Evolutionary conservation across 2,329 filamentous ascomycete species (phyloP).

Genomic region (Ceratocystis colombiana): DNA sequence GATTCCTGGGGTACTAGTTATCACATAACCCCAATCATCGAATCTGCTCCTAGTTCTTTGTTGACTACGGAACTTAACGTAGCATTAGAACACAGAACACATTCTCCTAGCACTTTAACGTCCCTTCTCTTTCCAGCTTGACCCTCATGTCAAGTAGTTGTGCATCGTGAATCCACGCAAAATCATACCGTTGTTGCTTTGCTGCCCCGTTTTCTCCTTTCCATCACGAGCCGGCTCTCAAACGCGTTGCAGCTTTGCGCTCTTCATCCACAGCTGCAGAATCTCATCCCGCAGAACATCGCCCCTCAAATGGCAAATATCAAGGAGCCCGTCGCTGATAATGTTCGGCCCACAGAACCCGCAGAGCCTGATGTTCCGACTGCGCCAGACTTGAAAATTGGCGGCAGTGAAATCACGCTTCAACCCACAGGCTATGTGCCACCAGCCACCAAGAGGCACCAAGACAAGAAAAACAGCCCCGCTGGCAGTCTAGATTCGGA

Average conservation of each 20-base stretch:
- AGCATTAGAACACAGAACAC: too few relatives aligned
- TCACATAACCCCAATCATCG: too few relatives aligned
- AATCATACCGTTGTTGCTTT: neutral
- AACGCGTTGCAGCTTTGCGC: neutral
- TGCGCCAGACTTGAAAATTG: slow-evolving; percentile 66
- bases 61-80: too few relatives aligned
- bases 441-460: slow-evolving; percentile 32
- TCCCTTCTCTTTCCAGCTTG: too few relatives aligned
- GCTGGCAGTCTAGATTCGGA: slow-evolving; percentile 34
- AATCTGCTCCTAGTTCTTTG: too few relatives aligned
- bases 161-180: too few relatives aligned
- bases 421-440: slow-evolving; percentile 61
- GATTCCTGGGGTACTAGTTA: too few relatives aligned
- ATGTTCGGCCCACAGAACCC: neutral
- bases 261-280: neutral
- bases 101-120: neutral
- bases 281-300: neutral
- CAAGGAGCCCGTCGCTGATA: neutral
- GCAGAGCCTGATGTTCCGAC: slow-evolving; percentile 35
- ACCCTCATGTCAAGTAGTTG: too few relatives aligned
- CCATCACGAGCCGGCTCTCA: neutral
- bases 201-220: neutral
- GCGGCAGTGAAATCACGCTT: slow-evolving; percentile 63
- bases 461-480: slow-evolving; percentile 28
- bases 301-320: neutral